A percentile compares a stretch with the other conserved stretches of the same genome.
These are phyloP conservation scores for Candida odintsovae DNA, from an alignment of 805 yeast genomes.

Conservation along the genomic window DNA sequence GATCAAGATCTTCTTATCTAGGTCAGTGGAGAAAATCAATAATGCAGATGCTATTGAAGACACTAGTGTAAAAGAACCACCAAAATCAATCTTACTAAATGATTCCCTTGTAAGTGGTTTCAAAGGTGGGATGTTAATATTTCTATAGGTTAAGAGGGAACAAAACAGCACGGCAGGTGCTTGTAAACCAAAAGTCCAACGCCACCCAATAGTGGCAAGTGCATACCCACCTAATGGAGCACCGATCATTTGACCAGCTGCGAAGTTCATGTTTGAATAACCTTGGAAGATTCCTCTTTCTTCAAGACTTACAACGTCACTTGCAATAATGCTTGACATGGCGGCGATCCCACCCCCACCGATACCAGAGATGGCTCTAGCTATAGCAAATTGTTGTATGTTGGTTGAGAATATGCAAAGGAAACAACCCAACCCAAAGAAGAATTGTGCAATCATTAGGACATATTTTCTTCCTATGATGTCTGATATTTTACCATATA, in stretches of 20 bases:
- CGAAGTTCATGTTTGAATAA: conserved; percentile 33
- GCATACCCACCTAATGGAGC: conserved; percentile 35
- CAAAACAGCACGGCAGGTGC: conserved; percentile 28
- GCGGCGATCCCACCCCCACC: conserved; percentile 54
- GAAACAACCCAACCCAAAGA: conserved; percentile 40
- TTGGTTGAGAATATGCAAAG: conserved; percentile 33
- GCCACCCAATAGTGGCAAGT: conserved; percentile 31
- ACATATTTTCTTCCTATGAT: conserved; percentile 47
- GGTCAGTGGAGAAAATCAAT: conserved; percentile 24
- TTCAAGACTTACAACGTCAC: conserved; percentile 46
- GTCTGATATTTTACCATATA: conserved; percentile 64
- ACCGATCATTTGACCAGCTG: conserved; percentile 33
- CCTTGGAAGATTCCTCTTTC: conserved; percentile 49
- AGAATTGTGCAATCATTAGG: conserved; percentile 35
- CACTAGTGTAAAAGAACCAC: conserved; percentile 31
- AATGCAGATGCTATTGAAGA: conserved; percentile 26
- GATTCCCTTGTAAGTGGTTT: conserved; percentile 22
- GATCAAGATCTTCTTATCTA: conserved; percentile 1
- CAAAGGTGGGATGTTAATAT: conserved; percentile 4
- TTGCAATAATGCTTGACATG: conserved; percentile 43
- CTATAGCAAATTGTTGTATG: conserved; percentile 38
- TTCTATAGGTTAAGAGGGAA: conserved; percentile 20
- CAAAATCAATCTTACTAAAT: conserved; percentile 30
- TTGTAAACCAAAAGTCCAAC: conserved; percentile 35
- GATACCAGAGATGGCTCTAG: conserved; percentile 49